Conservation (phyloP, 2,329 filamentous ascomycete species). For the Colletotrichum melonis region DNA sequence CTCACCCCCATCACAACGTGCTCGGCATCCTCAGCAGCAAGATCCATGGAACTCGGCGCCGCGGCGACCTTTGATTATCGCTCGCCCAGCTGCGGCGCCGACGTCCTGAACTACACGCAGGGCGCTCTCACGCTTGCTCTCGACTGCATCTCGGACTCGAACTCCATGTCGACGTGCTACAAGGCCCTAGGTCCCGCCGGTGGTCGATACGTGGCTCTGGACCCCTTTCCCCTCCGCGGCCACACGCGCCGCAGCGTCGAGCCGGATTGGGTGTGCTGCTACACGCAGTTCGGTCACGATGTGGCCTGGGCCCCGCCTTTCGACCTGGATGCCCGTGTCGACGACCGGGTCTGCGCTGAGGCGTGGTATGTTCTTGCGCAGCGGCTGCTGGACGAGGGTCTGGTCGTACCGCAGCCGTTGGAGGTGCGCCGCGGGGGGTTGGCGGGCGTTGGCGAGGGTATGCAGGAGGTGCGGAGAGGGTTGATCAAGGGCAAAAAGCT, state of each 20-base stretch:
- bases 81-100: neutral
- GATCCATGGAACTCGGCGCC: neutral
- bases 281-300: slow-evolving; percentile 33
- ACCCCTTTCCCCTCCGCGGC: slow-evolving; percentile 36
- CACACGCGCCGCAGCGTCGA: slow-evolving; percentile 39
- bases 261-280: slow-evolving; percentile 38
- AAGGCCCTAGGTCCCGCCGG: slow-evolving; percentile 32
- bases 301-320: neutral
- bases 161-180: slow-evolving; percentile 36
- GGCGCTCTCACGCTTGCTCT: neutral
- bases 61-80: neutral
- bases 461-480: neutral
- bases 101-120: neutral
- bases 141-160: neutral
- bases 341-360: neutral
- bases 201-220: slow-evolving; percentile 37
- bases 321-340: neutral
- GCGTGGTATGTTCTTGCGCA: neutral
- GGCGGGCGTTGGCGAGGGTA: neutral
- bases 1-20: neutral
- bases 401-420: neutral
- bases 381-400: neutral
- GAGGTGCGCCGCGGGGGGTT: neutral
- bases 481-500: slow-evolving; percentile 2
- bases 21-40: neutral